Conservation (phyloP, 2,329 filamentous ascomycete genomes). For the Westerdykella aurantiaca region DNA sequence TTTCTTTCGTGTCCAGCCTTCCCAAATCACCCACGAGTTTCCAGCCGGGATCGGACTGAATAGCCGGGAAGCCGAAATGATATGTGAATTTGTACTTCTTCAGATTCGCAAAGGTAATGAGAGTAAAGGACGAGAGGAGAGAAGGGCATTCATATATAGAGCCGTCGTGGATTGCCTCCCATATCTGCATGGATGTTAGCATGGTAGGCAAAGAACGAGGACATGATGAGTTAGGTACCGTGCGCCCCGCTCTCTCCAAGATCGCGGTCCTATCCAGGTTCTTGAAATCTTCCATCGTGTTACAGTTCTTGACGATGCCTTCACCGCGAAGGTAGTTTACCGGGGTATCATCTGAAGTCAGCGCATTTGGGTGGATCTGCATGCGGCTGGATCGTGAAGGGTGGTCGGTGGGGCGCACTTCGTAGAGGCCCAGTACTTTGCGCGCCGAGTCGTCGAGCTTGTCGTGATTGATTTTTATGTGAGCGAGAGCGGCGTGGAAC, state of each 20-base stretch:
- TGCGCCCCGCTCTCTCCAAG: constrained; percentile 71
- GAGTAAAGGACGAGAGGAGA: constrained; percentile 78
- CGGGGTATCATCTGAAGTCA: constrained; percentile 54
- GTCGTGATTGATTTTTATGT: constrained; percentile 92
- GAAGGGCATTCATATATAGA: constrained; percentile 95
- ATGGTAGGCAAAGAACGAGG: background rate
- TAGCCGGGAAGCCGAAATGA: constrained; percentile 91
- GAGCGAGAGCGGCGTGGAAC: constrained; percentile 89
- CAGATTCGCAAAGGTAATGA: constrained; percentile 88
- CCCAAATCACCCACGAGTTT: constrained; percentile 40
- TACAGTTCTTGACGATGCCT: constrained; percentile 91
- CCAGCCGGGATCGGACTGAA: constrained; percentile 87
- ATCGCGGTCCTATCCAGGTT: constrained; percentile 73
- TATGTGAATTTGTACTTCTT: constrained; percentile 99
- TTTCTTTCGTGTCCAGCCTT: constrained; percentile 61
- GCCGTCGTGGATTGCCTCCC: constrained; percentile 95
- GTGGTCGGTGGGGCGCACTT: constrained; percentile 65
- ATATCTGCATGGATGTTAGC: constrained; percentile 59
- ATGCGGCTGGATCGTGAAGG: constrained; percentile 77
- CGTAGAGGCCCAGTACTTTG: constrained; percentile 80
- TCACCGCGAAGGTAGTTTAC: constrained; percentile 68
- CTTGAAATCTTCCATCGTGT: constrained; percentile 90
- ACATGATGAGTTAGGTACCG: constrained; percentile 48
- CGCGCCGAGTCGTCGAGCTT: constrained; percentile 92
- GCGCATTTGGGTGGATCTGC: constrained; percentile 81